Conservation (phyloP, 345 rosid species). For the Camelina neglecta region DNA sequence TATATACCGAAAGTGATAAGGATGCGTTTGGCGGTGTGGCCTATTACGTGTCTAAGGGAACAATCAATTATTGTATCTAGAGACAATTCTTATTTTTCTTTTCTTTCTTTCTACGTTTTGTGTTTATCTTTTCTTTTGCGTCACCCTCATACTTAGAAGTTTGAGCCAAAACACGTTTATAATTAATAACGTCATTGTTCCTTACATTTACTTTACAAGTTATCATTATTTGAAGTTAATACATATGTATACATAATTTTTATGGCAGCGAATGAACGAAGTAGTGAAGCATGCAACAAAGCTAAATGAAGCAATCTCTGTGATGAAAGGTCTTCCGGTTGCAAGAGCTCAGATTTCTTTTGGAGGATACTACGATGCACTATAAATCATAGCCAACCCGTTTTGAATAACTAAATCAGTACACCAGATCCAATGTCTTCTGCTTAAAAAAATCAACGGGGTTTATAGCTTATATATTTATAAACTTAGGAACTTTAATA, state of each 20-base stretch:
- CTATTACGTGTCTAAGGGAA: conserved; percentile 36
- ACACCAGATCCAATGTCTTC: background rate
- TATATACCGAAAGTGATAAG: conserved; percentile 37
- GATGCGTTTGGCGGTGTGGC: conserved; percentile 44
- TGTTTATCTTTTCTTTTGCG: conserved; percentile 28
- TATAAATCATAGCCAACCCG: conserved; percentile 7
- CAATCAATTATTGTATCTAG: conserved; percentile 33
- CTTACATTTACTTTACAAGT: conserved; percentile 1
- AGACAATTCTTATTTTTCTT: conserved; percentile 16
- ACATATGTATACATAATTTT: too few relatives aligned
- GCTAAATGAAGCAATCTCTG: conserved; percentile 72
- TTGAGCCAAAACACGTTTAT: conserved; percentile 10
- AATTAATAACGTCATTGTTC: conserved; percentile 20
- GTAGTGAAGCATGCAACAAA: conserved; percentile 68
- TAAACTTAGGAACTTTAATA: background rate
- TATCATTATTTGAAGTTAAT: too few relatives aligned
- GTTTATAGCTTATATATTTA: too few relatives aligned
- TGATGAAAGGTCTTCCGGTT: conserved; percentile 72
- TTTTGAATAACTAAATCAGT: background rate
- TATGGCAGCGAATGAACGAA: conserved; percentile 69
- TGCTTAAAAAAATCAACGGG: background rate
- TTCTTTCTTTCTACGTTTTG: conserved; percentile 21
- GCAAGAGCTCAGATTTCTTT: conserved; percentile 77
- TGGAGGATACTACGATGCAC: conserved; percentile 73
- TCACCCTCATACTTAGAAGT: conserved; percentile 15